These are phyloP conservation scores for Aspergillus ostianus DNA, from an alignment of 495 filamentous ascomycete genomes.

Conservation along the genomic window DNA sequence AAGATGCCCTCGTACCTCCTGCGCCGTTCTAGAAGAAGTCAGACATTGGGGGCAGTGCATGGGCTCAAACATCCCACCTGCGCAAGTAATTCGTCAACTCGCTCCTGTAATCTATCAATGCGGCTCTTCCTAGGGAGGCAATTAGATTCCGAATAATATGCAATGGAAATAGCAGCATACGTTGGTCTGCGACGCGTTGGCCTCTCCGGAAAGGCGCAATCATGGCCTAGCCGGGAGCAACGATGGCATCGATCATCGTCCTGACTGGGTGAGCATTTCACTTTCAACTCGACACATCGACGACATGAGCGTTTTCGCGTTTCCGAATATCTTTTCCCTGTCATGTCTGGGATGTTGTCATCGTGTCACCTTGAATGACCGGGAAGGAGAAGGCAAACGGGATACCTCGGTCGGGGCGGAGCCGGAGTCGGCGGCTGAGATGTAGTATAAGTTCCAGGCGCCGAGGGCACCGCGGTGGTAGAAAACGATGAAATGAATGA, in stretches of 20 bases:
- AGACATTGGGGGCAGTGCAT: not conserved
- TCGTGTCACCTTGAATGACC: no score
- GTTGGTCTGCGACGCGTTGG: not conserved
- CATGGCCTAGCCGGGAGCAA: slow-evolving; percentile 7
- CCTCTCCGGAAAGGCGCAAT: slow-evolving; percentile 1
- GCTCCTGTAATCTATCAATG: slow-evolving; percentile 8
- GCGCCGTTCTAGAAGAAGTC: not conserved
- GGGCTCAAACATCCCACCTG: not conserved
- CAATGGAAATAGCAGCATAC: not conserved
- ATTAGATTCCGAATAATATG: not conserved
- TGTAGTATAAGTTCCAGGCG: no score
- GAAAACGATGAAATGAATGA: no score
- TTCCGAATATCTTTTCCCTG: not conserved
- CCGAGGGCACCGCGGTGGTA: no score
- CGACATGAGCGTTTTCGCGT: not conserved
- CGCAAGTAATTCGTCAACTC: slow-evolving; percentile 3
- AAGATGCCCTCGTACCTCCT: not conserved
- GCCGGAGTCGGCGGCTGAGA: no score
- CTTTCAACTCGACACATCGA: slow-evolving; percentile 10
- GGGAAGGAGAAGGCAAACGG: no score
- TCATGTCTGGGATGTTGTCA: not conserved
- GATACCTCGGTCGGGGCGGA: no score
- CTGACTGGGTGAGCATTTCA: not conserved
- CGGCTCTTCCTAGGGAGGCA: not conserved
- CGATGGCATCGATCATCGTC: slow-evolving; percentile 2